Conservation (phyloP, 2,329 filamentous ascomycete species). For the Colletotrichum endophyticum region DNA sequence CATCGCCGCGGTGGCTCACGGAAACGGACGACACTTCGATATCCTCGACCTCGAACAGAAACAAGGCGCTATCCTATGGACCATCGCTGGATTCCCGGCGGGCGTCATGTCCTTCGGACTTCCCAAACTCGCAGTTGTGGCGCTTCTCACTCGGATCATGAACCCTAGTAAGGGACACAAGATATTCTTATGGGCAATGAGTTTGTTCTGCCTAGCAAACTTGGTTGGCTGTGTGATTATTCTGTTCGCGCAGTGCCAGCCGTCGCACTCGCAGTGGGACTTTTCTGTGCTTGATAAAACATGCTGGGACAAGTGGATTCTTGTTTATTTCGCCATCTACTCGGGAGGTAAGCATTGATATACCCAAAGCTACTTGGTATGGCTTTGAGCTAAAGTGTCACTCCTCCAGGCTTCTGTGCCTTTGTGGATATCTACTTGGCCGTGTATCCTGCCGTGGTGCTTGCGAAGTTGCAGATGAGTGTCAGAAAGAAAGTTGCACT, state of each 20-base stretch:
- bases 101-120: slow-evolving; percentile 43
- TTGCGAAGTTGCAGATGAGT: slow-evolving; percentile 40
- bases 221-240: slow-evolving; percentile 41
- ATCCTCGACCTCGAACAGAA: slow-evolving; percentile 33
- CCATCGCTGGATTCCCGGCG: slow-evolving; percentile 38
- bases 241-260: slow-evolving; percentile 46
- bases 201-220: slow-evolving; percentile 30
- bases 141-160: slow-evolving; percentile 40
- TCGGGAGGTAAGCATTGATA: slow-evolving; percentile 36
- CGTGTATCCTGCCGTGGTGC: slow-evolving; percentile 41
- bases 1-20: slow-evolving; percentile 36
- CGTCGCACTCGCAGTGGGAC: slow-evolving; percentile 43
- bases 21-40: slow-evolving; percentile 43
- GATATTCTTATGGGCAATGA: slow-evolving; percentile 41
- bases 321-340: slow-evolving; percentile 44
- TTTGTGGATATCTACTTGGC: slow-evolving; percentile 47
- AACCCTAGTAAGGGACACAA: slow-evolving; percentile 37
- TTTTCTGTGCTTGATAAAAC: slow-evolving; percentile 29
- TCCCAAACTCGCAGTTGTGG: slow-evolving; percentile 46
- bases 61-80: slow-evolving; percentile 36
- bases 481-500: slow-evolving; percentile 45
- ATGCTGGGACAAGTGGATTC: slow-evolving; percentile 37
- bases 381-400: neutral
- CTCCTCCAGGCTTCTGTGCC: slow-evolving; percentile 33
- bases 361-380: neutral